A percentile compares a stretch with the other conserved stretches of the same genome.
phyloP scores from a whole-genome alignment of 768 basidiomycete genomes.

The Boletus huronensis region DNA sequence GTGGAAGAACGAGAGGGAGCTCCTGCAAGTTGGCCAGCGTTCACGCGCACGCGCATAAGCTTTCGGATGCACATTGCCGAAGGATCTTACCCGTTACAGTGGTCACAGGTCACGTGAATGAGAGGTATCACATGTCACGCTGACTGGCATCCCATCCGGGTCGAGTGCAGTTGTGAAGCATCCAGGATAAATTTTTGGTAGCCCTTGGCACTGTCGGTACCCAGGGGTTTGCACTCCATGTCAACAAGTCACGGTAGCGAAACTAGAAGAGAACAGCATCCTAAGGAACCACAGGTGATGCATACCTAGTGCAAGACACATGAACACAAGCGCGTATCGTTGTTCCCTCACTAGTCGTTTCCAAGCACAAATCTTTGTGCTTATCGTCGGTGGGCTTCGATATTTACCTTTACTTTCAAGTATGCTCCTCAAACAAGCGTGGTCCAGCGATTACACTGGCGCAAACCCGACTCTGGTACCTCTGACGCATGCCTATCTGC shows the following conservation, averaged over 20 bases:
- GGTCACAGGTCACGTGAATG: conserved; percentile 13
- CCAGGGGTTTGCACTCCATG: not conserved
- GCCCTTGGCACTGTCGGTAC: not conserved
- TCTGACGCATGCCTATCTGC: not conserved
- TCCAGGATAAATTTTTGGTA: not conserved
- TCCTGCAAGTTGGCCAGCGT: not conserved
- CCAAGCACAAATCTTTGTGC: not conserved
- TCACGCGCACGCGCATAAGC: not conserved
- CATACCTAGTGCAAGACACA: too few relatives aligned
- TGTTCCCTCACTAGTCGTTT: not conserved
- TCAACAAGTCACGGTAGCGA: not conserved
- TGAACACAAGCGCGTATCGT: not conserved
- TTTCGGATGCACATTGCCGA: not conserved
- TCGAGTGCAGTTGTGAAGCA: not conserved
- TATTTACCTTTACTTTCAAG: not conserved
- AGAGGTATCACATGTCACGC: not conserved
- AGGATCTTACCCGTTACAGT: conserved; percentile 11
- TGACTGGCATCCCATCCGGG: too few relatives aligned
- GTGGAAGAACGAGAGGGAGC: not conserved
- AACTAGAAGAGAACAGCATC: not conserved
- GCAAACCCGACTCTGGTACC: not conserved
- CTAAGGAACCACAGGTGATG: not conserved
- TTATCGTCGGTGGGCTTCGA: not conserved
- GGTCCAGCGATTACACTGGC: not conserved
- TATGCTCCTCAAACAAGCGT: not conserved